Conservation (phyloP, 2,329 filamentous ascomycete species). For the Colletotrichum noveboracense region DNA sequence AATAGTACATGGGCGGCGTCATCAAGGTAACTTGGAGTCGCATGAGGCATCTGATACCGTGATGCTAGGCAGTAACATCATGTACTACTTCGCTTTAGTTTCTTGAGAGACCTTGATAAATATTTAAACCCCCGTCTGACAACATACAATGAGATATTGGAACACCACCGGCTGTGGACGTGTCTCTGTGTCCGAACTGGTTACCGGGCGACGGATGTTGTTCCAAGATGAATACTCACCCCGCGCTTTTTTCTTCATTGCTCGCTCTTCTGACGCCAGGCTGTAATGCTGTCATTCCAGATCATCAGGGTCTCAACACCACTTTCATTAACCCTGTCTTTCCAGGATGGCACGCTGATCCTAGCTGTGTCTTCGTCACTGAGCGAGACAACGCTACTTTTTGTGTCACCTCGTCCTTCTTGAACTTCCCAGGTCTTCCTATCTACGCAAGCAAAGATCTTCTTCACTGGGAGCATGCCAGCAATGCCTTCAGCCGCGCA, state of each 20-base stretch:
- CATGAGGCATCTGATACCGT: no score
- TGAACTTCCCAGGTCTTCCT: constrained; percentile 56
- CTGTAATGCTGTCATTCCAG: not conserved
- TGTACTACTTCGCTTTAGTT: no score
- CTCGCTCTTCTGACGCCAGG: accelerated
- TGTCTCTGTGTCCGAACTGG: no score
- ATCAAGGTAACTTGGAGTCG: no score
- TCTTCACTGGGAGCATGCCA: not conserved
- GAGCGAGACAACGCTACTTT: constrained; percentile 49
- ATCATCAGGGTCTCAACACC: constrained; percentile 10
- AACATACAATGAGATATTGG: no score
- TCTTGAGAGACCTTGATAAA: no score
- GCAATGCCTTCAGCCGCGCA: constrained; percentile 42
- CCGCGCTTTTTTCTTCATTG: not conserved
- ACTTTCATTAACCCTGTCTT: constrained; percentile 47
- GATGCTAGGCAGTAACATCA: no score
- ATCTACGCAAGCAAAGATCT: constrained; percentile 42
- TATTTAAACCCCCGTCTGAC: no score
- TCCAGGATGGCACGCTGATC: constrained; percentile 55
- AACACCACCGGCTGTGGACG: no score
- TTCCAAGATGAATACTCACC: not conserved
- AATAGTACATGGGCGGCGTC: not conserved
- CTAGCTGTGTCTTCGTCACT: constrained; percentile 44
- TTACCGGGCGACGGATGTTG: not conserved
- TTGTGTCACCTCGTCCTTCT: constrained; percentile 56